phyloP scores from a whole-genome alignment of 2,329 filamentous ascomycete genomes.

The Fusarium algeriense region DNA sequence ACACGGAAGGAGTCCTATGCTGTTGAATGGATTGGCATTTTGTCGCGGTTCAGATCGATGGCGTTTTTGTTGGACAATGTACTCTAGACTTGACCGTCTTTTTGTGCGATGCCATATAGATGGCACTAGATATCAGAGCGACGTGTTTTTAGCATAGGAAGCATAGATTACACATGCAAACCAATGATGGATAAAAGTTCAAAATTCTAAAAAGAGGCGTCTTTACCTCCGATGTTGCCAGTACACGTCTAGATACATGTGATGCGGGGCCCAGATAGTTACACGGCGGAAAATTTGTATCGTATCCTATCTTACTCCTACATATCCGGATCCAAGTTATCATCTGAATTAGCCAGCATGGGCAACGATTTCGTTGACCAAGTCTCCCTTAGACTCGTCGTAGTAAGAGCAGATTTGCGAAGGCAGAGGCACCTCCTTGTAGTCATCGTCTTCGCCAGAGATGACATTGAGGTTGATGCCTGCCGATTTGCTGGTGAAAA shows the following conservation, averaged over 20 bases:
- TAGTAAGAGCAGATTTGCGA: constrained; percentile 88
- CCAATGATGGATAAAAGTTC: constrained; percentile 4
- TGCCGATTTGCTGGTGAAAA: constrained; percentile 90
- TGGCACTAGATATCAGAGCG: constrained; percentile 16
- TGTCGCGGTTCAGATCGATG: neutral
- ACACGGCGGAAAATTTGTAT: constrained; percentile 3
- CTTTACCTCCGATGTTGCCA: constrained; percentile 16
- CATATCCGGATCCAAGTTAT: constrained; percentile 34
- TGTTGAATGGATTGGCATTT: neutral
- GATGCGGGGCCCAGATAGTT: constrained; percentile 1
- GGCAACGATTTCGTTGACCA: constrained; percentile 95
- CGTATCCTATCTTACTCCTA: constrained; percentile 40
- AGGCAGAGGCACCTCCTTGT: constrained; percentile 86
- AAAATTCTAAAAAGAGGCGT: constrained; percentile 11
- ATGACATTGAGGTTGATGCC: constrained; percentile 90
- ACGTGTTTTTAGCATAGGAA: neutral
- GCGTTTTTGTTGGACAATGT: constrained; percentile 12
- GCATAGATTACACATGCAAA: constrained; percentile 11
- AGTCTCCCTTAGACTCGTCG: constrained; percentile 75
- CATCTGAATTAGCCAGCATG: constrained; percentile 76
- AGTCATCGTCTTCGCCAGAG: constrained; percentile 78
- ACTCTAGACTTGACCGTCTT: constrained; percentile 25
- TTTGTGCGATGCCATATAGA: constrained; percentile 5
- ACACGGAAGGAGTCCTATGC: constrained; percentile 8
- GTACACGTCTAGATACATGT: constrained; percentile 29